A percentile compares a stretch with the other conserved stretches of the same genome.
Evolutionary conservation across 1,284 basidiomycete species (phyloP).

Genomic region (Sutorius eximius): DNA sequence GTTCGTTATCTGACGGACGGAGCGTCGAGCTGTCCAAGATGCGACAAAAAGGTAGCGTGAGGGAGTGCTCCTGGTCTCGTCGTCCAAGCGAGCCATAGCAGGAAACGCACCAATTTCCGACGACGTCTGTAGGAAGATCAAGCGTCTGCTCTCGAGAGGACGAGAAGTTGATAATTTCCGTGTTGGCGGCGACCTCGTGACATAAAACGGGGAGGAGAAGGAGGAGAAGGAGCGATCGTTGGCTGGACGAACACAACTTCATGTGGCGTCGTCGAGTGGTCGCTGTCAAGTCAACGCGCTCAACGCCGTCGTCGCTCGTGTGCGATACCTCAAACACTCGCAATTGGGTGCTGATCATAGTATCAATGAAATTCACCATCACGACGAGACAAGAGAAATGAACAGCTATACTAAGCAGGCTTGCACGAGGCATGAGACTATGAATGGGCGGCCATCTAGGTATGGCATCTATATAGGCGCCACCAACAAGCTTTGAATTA

Average conservation of each 20-base stretch:
- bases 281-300: conserved; percentile 24
- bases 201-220: conserved; percentile 25
- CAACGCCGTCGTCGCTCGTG: conserved; percentile 3
- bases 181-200: conserved; percentile 48
- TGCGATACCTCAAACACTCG: not conserved
- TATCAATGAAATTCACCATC: conserved; percentile 19
- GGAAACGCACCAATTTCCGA: conserved; percentile 42
- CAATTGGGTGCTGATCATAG: conserved; percentile 8
- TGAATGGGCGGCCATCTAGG: conserved; percentile 28
- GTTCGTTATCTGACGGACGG: conserved; percentile 29
- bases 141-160: conserved; percentile 29
- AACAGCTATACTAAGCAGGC: conserved; percentile 7
- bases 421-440: conserved; percentile 20
- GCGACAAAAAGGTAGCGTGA: not conserved
- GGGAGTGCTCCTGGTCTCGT: conserved; percentile 12
- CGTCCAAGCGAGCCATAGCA: conserved; percentile 27
- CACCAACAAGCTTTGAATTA: conserved; percentile 18
- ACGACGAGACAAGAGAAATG: conserved; percentile 11
- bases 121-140: conserved; percentile 28
- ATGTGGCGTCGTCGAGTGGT: conserved; percentile 18
- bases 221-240: conserved; percentile 18
- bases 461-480: conserved; percentile 10
- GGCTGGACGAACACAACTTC: conserved; percentile 12
- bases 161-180: conserved; percentile 64
- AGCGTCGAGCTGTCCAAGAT: conserved; percentile 35